phyloP scores from a whole-genome alignment of 1,284 basidiomycete genomes.

The Tetrapyrgos nigripes region DNA sequence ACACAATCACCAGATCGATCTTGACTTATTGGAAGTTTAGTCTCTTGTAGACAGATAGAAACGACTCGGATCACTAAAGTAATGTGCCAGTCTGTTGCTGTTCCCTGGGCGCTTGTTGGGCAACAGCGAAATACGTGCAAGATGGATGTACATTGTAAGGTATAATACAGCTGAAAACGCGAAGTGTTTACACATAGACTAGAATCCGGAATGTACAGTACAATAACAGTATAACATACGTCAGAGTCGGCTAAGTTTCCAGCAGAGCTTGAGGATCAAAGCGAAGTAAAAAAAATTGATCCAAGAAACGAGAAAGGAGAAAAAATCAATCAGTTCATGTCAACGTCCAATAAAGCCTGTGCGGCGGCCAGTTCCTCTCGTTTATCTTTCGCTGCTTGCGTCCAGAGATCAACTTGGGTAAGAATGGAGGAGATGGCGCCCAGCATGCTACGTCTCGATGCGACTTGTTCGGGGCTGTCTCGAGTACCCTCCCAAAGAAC shows the following conservation, averaged over 20 bases:
- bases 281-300: conserved; percentile 8
- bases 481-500: conserved; percentile 63
- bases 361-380: conserved; percentile 5
- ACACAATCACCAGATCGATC: no score
- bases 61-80: no score
- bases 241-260: background rate
- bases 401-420: conserved; percentile 50
- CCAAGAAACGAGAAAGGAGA: background rate
- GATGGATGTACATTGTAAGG: no score
- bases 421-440: conserved; percentile 44
- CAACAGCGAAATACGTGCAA: no score
- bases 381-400: conserved; percentile 41
- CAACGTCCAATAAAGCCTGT: conserved; percentile 16
- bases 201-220: background rate
- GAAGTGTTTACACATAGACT: no score
- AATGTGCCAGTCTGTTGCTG: no score
- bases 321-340: conserved; percentile 16
- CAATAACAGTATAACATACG: background rate
- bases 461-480: conserved; percentile 53
- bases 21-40: no score
- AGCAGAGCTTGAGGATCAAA: no score
- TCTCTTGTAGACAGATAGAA: no score
- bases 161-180: no score
- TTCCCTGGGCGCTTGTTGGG: no score
- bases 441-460: conserved; percentile 46